Evolutionary conservation across 208 protist genomes (phyloP).

Genomic region (Lotmaria passim): DNA sequence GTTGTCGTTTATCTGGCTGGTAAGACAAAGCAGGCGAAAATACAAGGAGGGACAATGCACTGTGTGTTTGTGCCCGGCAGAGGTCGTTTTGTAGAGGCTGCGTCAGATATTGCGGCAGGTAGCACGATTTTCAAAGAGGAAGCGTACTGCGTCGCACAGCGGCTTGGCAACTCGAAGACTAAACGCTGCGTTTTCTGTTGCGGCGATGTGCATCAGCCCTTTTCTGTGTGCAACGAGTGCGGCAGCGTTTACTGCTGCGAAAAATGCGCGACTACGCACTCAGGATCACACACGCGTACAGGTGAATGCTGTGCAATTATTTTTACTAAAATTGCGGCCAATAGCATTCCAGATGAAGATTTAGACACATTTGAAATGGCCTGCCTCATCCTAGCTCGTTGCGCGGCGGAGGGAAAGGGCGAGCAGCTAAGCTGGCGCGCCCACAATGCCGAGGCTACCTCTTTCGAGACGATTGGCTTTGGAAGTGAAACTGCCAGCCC

Average conservation of each 20-base stretch:
- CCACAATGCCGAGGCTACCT: too few species aligned
- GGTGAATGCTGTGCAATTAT: conserved; percentile 38
- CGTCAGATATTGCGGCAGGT: conserved; percentile 28
- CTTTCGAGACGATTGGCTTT: conserved; percentile 37
- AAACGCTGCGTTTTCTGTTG: conserved; percentile 38
- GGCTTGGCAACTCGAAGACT: conserved; percentile 11
- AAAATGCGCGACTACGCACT: conserved; percentile 24
- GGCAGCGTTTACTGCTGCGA: conserved; percentile 25
- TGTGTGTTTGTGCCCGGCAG: conserved; percentile 22
- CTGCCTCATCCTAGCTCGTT: conserved; percentile 26
- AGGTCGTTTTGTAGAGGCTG: conserved; percentile 34
- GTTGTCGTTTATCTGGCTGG: neutral
- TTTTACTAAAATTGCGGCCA: conserved; percentile 17
- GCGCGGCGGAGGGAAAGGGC: conserved; percentile 31
- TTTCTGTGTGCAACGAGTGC: conserved; percentile 20
- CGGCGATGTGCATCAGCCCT: neutral
- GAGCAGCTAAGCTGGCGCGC: neutral
- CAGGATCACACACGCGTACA: neutral
- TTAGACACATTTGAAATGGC: conserved; percentile 40
- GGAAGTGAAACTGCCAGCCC: conserved; percentile 18
- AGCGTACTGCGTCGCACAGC: conserved; percentile 32
- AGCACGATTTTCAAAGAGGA: conserved; percentile 39
- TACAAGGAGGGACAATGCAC: conserved; percentile 15
- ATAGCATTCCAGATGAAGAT: conserved; percentile 32
- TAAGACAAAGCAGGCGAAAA: too few species aligned